Base-by-base conservation (phyloP, 352 stramenopile species). In the Phytophthora sp. region DNA sequence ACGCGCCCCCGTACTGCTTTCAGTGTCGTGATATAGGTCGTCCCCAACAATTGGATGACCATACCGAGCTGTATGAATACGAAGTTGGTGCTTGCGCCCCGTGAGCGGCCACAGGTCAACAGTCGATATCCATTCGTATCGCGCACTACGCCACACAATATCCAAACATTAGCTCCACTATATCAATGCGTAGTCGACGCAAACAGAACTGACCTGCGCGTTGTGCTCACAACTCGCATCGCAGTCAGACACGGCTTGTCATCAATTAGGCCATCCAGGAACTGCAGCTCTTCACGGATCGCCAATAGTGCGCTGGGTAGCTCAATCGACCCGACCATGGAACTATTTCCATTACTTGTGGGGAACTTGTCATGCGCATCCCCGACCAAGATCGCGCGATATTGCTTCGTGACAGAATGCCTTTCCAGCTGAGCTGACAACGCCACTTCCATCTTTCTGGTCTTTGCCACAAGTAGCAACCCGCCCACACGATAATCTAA, bases 71-170 rank as follows among this genome's bases (percentile, higher is more conserved):
- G 80, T 80, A 63, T 91, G 85, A 21, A 86, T 45, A n/a, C 82
- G 76, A 42, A 93, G 71, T 55, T 93, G 85, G 46, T 93, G 85
- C 65, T 82, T 86, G 29, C 83, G 68, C 1, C 85, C 85, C 13
- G 82, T 93, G 7, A 88, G 64, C 16, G 80, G 80, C 82, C 82
- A 91, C 44, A 91, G 50, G 35, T 90, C 79, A 16, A 89, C 77
- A 2, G 82, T 91, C 33, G 77, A 83, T 42, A 90, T 71, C 75
- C 76, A 88, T 15, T 59, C 69, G 60, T 89, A 90, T 21, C 79
- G 70, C 11, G 71, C 76, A 58, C 79, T 73, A 29, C 4, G 60
- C 39, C 31, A 62, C 16, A 63, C 16, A 39, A 12, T 54, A 46
- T 31, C n/a, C 39, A 57, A 38, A 62, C 27, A 30, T 36, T 44